These are phyloP conservation scores for Blastosporella zonata DNA, from an alignment of 1,284 basidiomycete genomes.

Conservation along the genomic window DNA sequence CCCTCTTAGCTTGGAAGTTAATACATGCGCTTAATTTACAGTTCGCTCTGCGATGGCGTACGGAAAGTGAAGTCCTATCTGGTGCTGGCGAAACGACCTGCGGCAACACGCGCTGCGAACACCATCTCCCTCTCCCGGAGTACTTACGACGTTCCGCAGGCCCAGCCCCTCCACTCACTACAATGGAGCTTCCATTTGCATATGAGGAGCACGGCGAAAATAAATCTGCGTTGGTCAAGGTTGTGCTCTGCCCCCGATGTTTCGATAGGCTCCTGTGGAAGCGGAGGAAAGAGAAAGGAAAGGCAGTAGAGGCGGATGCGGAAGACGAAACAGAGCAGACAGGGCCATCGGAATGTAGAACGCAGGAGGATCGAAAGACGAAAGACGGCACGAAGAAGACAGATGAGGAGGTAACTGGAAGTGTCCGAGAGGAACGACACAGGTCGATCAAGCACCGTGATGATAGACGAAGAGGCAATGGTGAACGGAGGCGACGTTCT, in stretches of 20 bases:
- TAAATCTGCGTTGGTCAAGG: slow-evolving; percentile 85
- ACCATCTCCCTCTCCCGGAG: slow-evolving; percentile 46
- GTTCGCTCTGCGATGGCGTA: slow-evolving; percentile 90
- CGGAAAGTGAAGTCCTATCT: slow-evolving; percentile 82
- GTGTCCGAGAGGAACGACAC: slow-evolving; percentile 13
- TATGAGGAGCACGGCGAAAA: slow-evolving; percentile 76
- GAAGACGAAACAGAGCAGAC: slow-evolving; percentile 6
- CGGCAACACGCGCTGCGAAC: slow-evolving; percentile 79
- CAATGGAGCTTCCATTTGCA: slow-evolving; percentile 84
- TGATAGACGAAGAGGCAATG: slow-evolving; percentile 6
- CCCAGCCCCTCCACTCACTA: slow-evolving; percentile 44
- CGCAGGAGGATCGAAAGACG: slow-evolving; percentile 7
- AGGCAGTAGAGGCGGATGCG: slow-evolving; percentile 15
- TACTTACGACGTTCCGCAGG: slow-evolving; percentile 14
- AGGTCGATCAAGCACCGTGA: slow-evolving; percentile 11
- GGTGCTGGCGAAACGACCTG: slow-evolving; percentile 85
- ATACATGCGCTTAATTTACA: slow-evolving; percentile 26
- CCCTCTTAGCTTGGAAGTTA: neutral
- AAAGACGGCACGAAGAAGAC: slow-evolving; percentile 7
- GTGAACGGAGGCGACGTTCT: slow-evolving; percentile 14
- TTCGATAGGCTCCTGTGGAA: slow-evolving; percentile 85
- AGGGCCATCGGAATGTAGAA: neutral
- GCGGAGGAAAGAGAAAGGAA: slow-evolving; percentile 61
- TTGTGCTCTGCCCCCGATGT: slow-evolving; percentile 79
- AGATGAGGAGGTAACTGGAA: slow-evolving; percentile 12